Percentiles rank a stretch among this genome's conserved stretches.
Evolutionary conservation across 805 yeast genomes (phyloP).

Genomic region (Teunomyces aglyptinius): DNA sequence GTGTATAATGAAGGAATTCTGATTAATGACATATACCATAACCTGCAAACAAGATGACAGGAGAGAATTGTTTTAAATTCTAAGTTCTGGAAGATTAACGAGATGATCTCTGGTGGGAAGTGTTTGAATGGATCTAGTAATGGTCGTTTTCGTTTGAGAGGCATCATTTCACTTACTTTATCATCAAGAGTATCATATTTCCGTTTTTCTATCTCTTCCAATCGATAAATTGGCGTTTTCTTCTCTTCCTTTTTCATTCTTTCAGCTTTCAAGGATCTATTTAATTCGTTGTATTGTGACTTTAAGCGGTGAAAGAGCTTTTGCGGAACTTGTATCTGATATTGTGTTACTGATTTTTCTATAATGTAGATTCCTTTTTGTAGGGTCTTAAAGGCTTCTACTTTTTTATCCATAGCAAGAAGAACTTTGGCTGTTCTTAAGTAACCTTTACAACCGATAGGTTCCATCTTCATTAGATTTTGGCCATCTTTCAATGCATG

Average conservation of each 20-base stretch:
- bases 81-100: conserved; percentile 22
- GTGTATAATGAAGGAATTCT: conserved; percentile 26
- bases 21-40: conserved; percentile 31
- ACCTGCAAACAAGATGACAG: conserved; percentile 32
- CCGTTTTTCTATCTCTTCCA: conserved; percentile 9
- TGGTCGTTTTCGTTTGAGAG: neutral
- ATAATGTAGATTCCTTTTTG: conserved; percentile 40
- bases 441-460: conserved; percentile 50
- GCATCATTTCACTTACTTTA: neutral
- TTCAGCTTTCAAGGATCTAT: conserved; percentile 19
- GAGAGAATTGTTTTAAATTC: conserved; percentile 19
- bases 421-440: conserved; percentile 43
- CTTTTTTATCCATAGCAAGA: conserved; percentile 17
- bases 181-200: neutral
- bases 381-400: conserved; percentile 35
- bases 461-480: conserved; percentile 34
- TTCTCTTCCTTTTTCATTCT: neutral
- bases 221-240: conserved; percentile 13
- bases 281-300: conserved; percentile 20
- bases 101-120: conserved; percentile 33
- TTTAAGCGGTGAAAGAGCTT: conserved; percentile 28
- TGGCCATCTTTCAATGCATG: conserved; percentile 40
- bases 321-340: conserved; percentile 28
- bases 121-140: conserved; percentile 24
- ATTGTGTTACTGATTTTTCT: conserved; percentile 25